These are phyloP conservation scores for Coemansia sp. DNA, from an alignment of 192 early-diverging fungal genomes.

Conservation along the genomic window DNA sequence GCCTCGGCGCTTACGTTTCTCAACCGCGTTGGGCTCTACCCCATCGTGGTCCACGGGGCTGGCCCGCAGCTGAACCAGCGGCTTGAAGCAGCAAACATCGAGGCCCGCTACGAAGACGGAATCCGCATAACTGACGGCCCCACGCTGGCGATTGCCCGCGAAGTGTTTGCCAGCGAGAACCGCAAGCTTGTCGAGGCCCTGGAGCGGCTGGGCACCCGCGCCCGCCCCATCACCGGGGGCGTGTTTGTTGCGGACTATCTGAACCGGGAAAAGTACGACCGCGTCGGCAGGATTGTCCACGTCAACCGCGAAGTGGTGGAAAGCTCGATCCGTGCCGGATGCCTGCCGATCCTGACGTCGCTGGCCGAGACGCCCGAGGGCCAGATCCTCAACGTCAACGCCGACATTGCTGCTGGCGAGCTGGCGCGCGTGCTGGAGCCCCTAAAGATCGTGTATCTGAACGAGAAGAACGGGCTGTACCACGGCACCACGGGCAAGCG, in stretches of 20 bases:
- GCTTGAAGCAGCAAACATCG: slow-evolving; percentile 88
- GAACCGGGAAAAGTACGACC: slow-evolving; percentile 92
- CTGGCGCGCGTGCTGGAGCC: slow-evolving; percentile 94
- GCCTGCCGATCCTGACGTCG: slow-evolving; percentile 92
- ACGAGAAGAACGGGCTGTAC: slow-evolving; percentile 96
- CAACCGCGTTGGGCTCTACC: slow-evolving; percentile 95
- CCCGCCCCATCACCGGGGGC: slow-evolving; percentile 93
- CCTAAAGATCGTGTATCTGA: slow-evolving; percentile 95
- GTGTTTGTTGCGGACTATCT: slow-evolving; percentile 97
- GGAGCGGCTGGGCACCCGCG: slow-evolving; percentile 90
- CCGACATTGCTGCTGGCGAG: slow-evolving; percentile 97
- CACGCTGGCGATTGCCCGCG: slow-evolving; percentile 90
- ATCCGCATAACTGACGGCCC: slow-evolving; percentile 95
- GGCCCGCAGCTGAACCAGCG: slow-evolving; percentile 94
- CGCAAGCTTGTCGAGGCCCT: slow-evolving; percentile 96
- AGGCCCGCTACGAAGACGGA: slow-evolving; percentile 94
- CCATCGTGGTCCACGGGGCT: slow-evolving; percentile 97
- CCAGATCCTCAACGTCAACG: slow-evolving; percentile 98
- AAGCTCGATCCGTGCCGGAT: slow-evolving; percentile 88
- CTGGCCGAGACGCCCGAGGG: slow-evolving; percentile 93
- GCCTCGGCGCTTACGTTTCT: slow-evolving; percentile 95
- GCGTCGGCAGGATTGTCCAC: slow-evolving; percentile 84
- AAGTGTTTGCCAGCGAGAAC: slow-evolving; percentile 94
- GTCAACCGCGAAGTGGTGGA: slow-evolving; percentile 95
- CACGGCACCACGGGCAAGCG: slow-evolving; percentile 93